phyloP scores from a whole-genome alignment of 352 stramenopile genomes.

The Hyaloperonospora arabidopsidis region DNA sequence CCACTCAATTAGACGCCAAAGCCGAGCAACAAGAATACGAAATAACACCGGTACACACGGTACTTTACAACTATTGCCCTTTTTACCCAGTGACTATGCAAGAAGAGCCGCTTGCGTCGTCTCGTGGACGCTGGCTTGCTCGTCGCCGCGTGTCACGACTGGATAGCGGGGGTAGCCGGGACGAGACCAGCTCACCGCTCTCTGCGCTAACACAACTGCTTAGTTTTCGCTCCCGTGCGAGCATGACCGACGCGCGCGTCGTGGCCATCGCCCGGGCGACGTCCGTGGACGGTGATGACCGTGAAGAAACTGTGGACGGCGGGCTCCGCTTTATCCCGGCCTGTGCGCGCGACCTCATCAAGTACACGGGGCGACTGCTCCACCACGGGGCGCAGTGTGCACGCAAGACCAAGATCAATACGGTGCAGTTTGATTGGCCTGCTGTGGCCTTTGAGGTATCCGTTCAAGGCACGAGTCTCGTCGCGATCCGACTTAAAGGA shows the following conservation, averaged over 20 bases:
- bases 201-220: constrained; percentile 18
- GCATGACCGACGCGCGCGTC: constrained; percentile 20
- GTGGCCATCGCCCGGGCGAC: constrained; percentile 27
- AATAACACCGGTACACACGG: no score
- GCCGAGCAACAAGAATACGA: no score
- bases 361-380: constrained; percentile 63
- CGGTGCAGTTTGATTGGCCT: constrained; percentile 82
- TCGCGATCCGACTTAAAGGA: constrained; percentile 78
- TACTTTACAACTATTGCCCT: no score
- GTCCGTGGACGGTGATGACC: constrained; percentile 30
- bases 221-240: constrained; percentile 18
- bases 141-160: constrained; percentile 14
- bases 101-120: constrained; percentile 12
- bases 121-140: constrained; percentile 19
- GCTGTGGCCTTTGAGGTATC: constrained; percentile 58
- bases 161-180: constrained; percentile 17
- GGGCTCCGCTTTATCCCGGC: constrained; percentile 57
- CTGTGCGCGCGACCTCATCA: constrained; percentile 63
- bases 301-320: constrained; percentile 41
- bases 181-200: constrained; percentile 12
- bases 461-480: constrained; percentile 45
- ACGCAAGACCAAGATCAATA: constrained; percentile 79
- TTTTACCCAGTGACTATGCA: constrained; percentile 6
- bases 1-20: no score
- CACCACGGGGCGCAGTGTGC: constrained; percentile 53